Evolutionary conservation across 176 grass and related monocot species (phyloP), one percentile per base, ranked within the genome.

Genomic region (Oryza longistaminata): DNA sequence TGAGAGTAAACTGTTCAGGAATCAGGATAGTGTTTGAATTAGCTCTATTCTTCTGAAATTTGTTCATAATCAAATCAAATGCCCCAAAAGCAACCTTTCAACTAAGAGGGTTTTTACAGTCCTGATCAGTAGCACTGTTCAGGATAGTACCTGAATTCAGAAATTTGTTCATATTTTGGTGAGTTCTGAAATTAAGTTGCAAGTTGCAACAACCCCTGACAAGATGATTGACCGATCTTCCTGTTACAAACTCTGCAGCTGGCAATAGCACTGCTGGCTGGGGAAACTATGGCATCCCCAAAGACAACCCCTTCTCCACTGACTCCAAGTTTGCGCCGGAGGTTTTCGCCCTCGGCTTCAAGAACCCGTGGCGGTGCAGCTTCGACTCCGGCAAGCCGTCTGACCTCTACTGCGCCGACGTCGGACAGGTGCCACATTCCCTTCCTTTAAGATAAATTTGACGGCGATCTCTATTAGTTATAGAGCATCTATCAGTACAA

Each of bases 321-420:
- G 95, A 95, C 7, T 71, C 82, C 0, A 43, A 16, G 39, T 92
- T 98, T 29, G 88, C 88, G 27, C 87, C 91, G 6, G 95, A 98
- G 73, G 88, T 98, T 24, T 98, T 78, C 83, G 84, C 95, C 35
- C 83, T 90, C 11, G 95, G 95, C 77, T 85, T 90, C 76, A 88
- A 84, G 79, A 95, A 98, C 86, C 88, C 95, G 0, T 98, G 93
- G 93, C 79, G 95, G 0, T 98, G 95, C 79, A 98, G 91, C 81
- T 95, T 90, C 85, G 95, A 98, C 76, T 77, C 68, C 70, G 55
- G 74, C 73, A 95, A 90, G 45, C 91, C 95, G 7, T 87, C 91
- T 5, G 77, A 90, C 79, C 81, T 95, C 14, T 98, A 91, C 73
- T 98, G 93, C 55, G 89, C 86, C 73, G 95, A 98, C n/a, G 88